A percentile compares a stretch with the other conserved stretches of the same genome.
Evolutionary conservation across 2,329 filamentous ascomycete species (phyloP).

Genomic region (Leptoxyphium fumago): DNA sequence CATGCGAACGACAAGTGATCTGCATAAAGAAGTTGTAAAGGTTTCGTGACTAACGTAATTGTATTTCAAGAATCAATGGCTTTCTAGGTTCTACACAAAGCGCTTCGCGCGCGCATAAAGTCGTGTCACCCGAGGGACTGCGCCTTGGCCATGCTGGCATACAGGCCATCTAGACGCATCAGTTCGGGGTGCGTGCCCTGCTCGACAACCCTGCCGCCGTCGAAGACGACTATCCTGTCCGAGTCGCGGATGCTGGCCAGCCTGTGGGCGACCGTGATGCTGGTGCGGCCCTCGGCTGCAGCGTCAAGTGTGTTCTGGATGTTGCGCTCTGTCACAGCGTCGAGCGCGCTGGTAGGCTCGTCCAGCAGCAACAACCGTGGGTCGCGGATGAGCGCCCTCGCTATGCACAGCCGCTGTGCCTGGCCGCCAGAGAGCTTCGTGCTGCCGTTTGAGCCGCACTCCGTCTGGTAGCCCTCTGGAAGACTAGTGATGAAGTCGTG

Average conservation of each 20-base stretch:
- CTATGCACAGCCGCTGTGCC: conserved; percentile 31
- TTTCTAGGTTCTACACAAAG: too few species aligned
- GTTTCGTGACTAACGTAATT: too few species aligned
- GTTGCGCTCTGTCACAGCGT: conserved; percentile 29
- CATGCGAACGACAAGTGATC: too few species aligned
- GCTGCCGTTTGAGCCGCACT: conserved; percentile 28
- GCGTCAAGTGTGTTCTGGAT: conserved; percentile 28
- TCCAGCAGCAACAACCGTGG: conserved; percentile 32
- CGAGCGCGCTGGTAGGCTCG: conserved; percentile 32
- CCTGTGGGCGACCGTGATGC: conserved; percentile 64
- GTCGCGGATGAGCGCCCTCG: conserved; percentile 30
- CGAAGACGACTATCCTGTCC: conserved; percentile 67
- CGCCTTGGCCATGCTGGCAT: conserved; percentile 24
- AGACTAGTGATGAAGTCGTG: conserved; percentile 33
- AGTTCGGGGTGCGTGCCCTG: conserved; percentile 47
- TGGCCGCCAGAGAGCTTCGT: conserved; percentile 31
- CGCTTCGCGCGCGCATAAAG: background rate
- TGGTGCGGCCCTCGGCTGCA: conserved; percentile 36
- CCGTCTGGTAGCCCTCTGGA: conserved; percentile 32
- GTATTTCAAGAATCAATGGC: too few species aligned
- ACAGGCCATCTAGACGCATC: conserved; percentile 31
- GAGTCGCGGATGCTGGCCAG: conserved; percentile 66
- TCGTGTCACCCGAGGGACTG: conserved; percentile 16
- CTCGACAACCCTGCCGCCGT: conserved; percentile 47
- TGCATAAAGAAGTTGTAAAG: too few species aligned